Evolutionary conservation across 164 flowering plant genomes (phyloP).

Genomic region (Stephania yunnanensis): DNA sequence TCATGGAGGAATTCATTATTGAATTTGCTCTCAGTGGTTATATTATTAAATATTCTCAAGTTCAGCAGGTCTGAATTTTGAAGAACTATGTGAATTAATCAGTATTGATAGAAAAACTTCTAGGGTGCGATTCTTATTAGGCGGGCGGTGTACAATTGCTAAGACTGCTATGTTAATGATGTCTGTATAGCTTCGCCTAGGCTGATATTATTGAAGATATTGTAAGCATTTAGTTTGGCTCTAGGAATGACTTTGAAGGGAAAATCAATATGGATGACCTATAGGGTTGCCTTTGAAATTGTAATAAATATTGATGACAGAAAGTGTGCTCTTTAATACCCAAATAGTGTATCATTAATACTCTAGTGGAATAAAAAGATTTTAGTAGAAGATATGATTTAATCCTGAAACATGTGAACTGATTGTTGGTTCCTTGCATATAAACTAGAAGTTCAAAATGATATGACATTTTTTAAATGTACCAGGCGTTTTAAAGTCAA

Average conservation of each 20-base stretch:
- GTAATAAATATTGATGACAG: no score
- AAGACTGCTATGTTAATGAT: not conserved
- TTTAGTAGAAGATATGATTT: not conserved
- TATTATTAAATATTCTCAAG: no score
- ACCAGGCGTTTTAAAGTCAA: no score
- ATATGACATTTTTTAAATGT: not conserved
- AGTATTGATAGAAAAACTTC: not conserved
- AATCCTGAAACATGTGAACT: not conserved
- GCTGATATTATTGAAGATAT: no score
- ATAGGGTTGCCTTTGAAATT: not conserved
- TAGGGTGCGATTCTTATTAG: not conserved
- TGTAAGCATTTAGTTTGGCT: not conserved
- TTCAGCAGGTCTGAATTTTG: not conserved
- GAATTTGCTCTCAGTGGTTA: not conserved
- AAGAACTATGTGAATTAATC: not conserved
- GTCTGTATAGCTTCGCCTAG: not conserved
- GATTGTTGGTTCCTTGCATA: not conserved
- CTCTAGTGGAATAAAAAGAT: no score
- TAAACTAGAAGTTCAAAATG: not conserved
- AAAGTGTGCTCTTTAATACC: no score
- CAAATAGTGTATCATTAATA: not conserved
- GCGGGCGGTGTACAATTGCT: not conserved
- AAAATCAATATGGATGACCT: not conserved
- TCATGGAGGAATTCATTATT: slow-evolving; percentile 41
- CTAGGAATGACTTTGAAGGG: not conserved